Base-by-base conservation (phyloP, 805 yeast species). In the Candida sphagnicola region DNA sequence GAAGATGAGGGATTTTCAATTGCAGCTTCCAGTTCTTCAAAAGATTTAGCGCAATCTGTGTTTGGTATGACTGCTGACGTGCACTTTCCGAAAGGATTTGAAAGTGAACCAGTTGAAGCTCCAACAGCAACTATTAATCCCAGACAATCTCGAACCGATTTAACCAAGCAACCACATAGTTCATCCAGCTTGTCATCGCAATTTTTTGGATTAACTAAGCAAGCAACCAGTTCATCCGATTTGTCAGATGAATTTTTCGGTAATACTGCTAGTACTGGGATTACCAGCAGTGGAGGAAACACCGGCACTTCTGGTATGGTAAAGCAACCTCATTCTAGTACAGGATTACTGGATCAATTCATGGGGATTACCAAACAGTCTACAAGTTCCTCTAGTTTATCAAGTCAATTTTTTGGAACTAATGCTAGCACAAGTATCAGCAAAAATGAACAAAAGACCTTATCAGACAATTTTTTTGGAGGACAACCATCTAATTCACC, bases 1-100 rank as follows among this genome's bases (percentile, higher is more conserved):
- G 49, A 57, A 3, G 60, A 59, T 12, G 49, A 52, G 13, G 69
- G 68, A 3, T 55, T 68, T 32, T 62, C 68, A 3, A 67, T 68
- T n/a, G 13, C 35, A 24, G 59, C 58, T 4, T 59, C 73, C 3
- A 50, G 67, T 39, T 52, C 55, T 31, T 65, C 72, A 10, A 65
- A 67, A 43, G 60, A 70, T 21, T 53, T 68, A 39, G 73, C 72
- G 11, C 70, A 68, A 40, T 70, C 56, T 57, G 62, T 63, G 19
- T 65, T 66, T 49, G 33, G 33, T 18, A 15, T 31, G 39, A 28
- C 33, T 23, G 11, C 42, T 37, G 31, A 34, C 36, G 43, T 42
- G 18, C 60, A 58, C 32, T 54, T 40, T 18, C 60, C 65, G 2
- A 46, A 48, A 10, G 37, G 38, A 4, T 38, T 41, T 30, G 41